These are phyloP conservation scores for Rosa lucieae DNA, from an alignment of 306 rosid genomes.

Conservation along the genomic window DNA sequence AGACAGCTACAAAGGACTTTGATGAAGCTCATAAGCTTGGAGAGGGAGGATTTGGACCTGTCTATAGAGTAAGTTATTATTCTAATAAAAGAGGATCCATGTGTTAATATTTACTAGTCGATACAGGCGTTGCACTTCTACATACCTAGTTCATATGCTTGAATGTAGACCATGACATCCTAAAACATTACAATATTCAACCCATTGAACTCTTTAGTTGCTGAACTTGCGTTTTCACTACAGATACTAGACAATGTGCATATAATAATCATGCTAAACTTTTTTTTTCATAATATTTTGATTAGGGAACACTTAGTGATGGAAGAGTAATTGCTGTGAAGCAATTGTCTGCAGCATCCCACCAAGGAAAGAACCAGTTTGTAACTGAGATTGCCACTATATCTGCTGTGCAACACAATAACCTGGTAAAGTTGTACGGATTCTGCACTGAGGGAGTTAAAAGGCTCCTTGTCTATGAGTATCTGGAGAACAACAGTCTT, in stretches of 20 bases:
- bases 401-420: constrained; percentile 81
- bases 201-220: neutral
- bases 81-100: neutral
- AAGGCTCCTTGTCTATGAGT: constrained; percentile 78
- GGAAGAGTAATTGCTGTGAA: constrained; percentile 79
- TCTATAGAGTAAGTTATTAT: constrained; percentile 51
- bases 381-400: constrained; percentile 78
- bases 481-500: constrained; percentile 74
- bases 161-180: neutral
- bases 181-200: neutral
- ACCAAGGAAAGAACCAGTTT: constrained; percentile 79
- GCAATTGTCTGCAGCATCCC: constrained; percentile 71
- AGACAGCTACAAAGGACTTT: constrained; percentile 65
- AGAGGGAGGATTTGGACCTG: constrained; percentile 94
- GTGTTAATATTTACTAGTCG: neutral
- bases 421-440: constrained; percentile 70
- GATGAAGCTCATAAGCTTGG: constrained; percentile 58
- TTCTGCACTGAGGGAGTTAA: constrained; percentile 68
- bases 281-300: neutral
- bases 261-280: neutral
- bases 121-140: neutral
- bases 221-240: neutral
- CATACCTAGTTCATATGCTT: neutral
- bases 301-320: constrained; percentile 69
- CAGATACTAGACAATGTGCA: neutral